A percentile compares a stretch with the other conserved stretches of the same genome.
Conservation (phyloP, 768 basidiomycete genomes). For the Tylopilus plumbeoviolaceoides region DNA sequence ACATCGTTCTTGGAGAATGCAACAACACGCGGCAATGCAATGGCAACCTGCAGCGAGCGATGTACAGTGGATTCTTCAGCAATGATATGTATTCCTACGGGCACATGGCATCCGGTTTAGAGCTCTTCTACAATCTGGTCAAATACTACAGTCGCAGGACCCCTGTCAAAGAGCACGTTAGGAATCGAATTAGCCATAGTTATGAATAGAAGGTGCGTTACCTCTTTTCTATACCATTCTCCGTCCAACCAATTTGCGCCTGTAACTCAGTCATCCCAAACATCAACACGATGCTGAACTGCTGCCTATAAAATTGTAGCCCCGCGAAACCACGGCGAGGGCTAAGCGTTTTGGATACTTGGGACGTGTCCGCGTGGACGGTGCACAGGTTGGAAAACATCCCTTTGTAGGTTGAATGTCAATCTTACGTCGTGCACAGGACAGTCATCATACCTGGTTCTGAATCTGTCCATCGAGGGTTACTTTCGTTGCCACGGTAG, state of each 20-base stretch:
- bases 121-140: slow-evolving; percentile 31
- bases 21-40: not conserved
- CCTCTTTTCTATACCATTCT: slow-evolving; percentile 29
- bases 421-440: not conserved
- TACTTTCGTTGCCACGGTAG: slow-evolving; percentile 21
- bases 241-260: slow-evolving; percentile 43
- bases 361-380: slow-evolving; percentile 25
- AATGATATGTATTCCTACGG: not conserved
- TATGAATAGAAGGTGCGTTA: not conserved
- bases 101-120: not conserved
- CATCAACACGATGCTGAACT: slow-evolving; percentile 39
- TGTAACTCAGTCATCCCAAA: slow-evolving; percentile 46
- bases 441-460: slow-evolving; percentile 21
- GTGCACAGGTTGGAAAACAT: slow-evolving; percentile 27
- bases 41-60: no score
- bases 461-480: slow-evolving; percentile 29
- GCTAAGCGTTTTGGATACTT: slow-evolving; percentile 28
- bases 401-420: slow-evolving; percentile 10
- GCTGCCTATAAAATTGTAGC: slow-evolving; percentile 28
- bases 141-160: slow-evolving; percentile 31
- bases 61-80: no score
- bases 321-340: slow-evolving; percentile 29
- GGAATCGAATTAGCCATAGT: not conserved
- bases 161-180: slow-evolving; percentile 16
- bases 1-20: no score